Base-by-base conservation (phyloP, 2,329 filamentous ascomycete genomes). In the Diplodia seriata region DNA sequence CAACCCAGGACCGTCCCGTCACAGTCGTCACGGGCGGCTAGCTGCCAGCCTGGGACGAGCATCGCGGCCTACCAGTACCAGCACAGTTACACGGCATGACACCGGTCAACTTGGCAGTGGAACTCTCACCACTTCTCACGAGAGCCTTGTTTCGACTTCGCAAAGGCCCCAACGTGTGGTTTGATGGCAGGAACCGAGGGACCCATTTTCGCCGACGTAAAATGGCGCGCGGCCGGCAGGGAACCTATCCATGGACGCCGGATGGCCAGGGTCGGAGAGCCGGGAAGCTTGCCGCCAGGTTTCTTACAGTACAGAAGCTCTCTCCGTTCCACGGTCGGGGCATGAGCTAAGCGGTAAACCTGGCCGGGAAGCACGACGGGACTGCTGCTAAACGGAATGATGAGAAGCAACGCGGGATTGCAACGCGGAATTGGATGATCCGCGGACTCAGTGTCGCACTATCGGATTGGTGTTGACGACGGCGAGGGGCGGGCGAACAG, bases 261-360 rank as follows among this genome's bases (percentile, higher is more conserved):
- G 47, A 63, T 23, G 29, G 11, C 43, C 59, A 38, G 59, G 59
- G 43, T 33, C 23, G 43, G 29, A 51, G 59, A 38, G 29, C 59
- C 59, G 59, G 50, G 14, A 36, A 38, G n/a, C 47, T 14, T 50
- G 20, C 57, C 38, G 43, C 29, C 59, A 50, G 59, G 43, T 51
- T 63, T 63, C 29, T 63, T 51, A 43, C 29, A 20, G 56, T 33
- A 29, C 54, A 15, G 54, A 38, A 31, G n/a, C 33, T 33, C 31
- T 6, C 31, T 33, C 5, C 8, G 31, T 33, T 33, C 36, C 54
- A 43, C 18, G 33, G 29, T 29, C 20, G 40, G 26, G 49, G 18
- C 9, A 50, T 62, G 47, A 63, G 43, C 59, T 63, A 63, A 63
- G 59, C 59, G 26, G 47, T 51, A 63, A 63, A 63, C 18, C 38